phyloP scores from a whole-genome alignment of 1,284 basidiomycete genomes.

The Stygiomarasmius scandens region DNA sequence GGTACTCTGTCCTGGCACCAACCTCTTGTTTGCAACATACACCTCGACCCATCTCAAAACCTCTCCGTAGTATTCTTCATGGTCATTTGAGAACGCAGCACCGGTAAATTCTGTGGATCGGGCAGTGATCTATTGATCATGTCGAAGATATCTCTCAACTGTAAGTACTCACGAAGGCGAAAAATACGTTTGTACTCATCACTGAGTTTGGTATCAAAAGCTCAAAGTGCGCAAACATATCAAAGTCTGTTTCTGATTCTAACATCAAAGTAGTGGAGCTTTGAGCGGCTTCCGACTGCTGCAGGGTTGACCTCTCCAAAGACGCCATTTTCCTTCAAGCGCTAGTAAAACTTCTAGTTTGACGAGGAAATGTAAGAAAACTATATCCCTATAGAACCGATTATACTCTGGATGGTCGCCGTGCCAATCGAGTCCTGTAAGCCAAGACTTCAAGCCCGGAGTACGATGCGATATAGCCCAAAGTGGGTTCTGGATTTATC shows the following conservation, averaged over 20 bases:
- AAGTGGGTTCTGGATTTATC: background rate
- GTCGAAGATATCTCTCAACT: too few relatives aligned
- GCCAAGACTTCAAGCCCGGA: background rate
- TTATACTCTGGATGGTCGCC: background rate
- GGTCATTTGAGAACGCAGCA: too few relatives aligned
- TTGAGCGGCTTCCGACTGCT: background rate
- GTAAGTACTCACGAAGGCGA: background rate
- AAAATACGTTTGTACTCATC: background rate
- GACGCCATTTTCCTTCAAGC: background rate
- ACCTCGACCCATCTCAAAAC: too few relatives aligned
- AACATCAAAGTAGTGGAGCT: background rate
- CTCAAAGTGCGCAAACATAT: background rate
- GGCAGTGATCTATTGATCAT: background rate
- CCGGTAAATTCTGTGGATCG: background rate
- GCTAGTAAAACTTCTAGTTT: background rate
- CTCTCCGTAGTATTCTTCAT: too few relatives aligned
- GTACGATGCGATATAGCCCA: background rate
- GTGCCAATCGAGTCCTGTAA: background rate
- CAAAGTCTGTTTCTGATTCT: background rate
- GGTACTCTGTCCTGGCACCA: too few relatives aligned
- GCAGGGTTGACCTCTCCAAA: background rate
- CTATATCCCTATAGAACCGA: background rate
- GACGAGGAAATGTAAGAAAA: background rate
- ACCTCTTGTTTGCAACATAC: too few relatives aligned
- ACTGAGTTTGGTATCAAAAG: background rate